phyloP scores from a whole-genome alignment of 805 yeast genomes.

The Lachancea waltii region DNA sequence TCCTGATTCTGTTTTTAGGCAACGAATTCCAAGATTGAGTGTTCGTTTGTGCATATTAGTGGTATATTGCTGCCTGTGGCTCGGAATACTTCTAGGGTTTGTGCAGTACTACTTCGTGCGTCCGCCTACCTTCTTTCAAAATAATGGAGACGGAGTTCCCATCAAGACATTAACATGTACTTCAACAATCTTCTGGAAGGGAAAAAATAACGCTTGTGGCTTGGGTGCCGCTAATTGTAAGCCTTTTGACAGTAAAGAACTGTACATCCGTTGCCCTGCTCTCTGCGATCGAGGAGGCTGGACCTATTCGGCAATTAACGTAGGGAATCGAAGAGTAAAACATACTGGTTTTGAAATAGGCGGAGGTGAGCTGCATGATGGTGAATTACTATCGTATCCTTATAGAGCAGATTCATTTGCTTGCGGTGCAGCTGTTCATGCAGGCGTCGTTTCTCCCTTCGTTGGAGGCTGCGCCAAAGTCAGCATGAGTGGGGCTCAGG shows the following conservation, averaged over 20 bases:
- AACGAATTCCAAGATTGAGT: constrained; percentile 23
- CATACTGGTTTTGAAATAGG: constrained; percentile 73
- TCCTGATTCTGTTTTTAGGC: constrained; percentile 35
- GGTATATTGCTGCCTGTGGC: constrained; percentile 44
- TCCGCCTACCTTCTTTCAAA: constrained; percentile 33
- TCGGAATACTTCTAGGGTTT: constrained; percentile 33
- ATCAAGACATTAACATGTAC: constrained; percentile 37
- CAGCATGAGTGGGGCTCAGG: constrained; percentile 48
- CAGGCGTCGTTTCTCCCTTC: constrained; percentile 67
- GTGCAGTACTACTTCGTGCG: constrained; percentile 42
- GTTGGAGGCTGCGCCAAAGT: constrained; percentile 75
- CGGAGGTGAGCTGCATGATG: constrained; percentile 45
- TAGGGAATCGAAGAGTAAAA: constrained; percentile 61
- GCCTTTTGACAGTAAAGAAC: constrained; percentile 38
- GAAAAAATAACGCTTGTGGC: constrained; percentile 74
- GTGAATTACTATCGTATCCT: constrained; percentile 43
- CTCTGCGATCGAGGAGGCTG: constrained; percentile 73
- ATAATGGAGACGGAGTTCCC: constrained; percentile 19
- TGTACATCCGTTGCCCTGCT: constrained; percentile 77
- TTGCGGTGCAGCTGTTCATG: constrained; percentile 86
- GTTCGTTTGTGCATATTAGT: constrained; percentile 31
- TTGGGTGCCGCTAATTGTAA: constrained; percentile 55
- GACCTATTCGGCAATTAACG: constrained; percentile 67
- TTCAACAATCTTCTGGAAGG: constrained; percentile 48
- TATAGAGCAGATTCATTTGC: constrained; percentile 86